Evolutionary conservation across 106 monocot species (phyloP), one percentile per base, ranked within the genome.

Genomic region (Acorus gramineus): DNA sequence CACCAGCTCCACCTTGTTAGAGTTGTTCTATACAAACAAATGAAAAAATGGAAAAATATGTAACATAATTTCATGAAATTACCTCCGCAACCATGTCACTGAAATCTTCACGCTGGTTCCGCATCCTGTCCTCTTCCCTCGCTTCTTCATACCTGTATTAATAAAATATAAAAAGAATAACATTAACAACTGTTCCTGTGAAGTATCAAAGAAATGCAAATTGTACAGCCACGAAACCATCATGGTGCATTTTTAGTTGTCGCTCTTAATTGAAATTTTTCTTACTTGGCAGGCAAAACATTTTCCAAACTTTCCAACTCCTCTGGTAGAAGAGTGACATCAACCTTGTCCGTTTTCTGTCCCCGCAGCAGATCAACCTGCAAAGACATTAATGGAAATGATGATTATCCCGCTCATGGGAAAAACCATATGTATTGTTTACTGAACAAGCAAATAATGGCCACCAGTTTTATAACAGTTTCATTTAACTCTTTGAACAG

Each of bases 51-150:
- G 56, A 58, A 48, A 47, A 55, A 54, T 42, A 42, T 62, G 8
- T 6, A 44, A 44, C 11, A 55, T 2, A 58, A 13, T 14, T 50
- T 48, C 6, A 43, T 4, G 55, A 52, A 78, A 79, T 55, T 28
- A 91, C 96, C 96, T 98, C 98, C 13, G 98, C 98, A 69, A 98
- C 98, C 88, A 98, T 85, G 67, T 98, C 98, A 10, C 98, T 98
- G 78, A 98, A 98, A 59, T 98, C 98, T 65, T 98, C 92, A 65
- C 92, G 92, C 72, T 98, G 91, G 66, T 98, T 92, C 59, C 98
- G 88, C 42, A 88, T 64, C 67, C 92, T 98, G 73, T 92, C 98
- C 55, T 92, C 98, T 59, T 98, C 98, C 52, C 98, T 64, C 59
- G 98, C 98, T 81, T 98, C 98, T 67, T 88, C 92, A 7, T 98